These are phyloP conservation scores for Pleurotus cornucopiae DNA, from an alignment of 768 basidiomycete species.

Conservation along the genomic window DNA sequence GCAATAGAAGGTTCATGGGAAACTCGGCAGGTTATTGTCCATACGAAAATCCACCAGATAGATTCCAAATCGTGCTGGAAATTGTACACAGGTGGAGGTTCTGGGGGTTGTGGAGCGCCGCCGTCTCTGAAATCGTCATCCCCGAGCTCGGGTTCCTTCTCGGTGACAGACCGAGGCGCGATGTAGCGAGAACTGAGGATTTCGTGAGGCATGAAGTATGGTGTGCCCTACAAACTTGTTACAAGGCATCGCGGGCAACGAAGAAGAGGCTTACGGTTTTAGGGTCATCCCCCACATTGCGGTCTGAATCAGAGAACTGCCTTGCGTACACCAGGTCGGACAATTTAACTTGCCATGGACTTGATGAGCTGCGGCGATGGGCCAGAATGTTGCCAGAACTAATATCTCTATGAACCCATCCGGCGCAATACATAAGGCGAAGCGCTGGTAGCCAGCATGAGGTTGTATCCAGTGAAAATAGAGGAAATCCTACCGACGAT, in stretches of 20 bases:
- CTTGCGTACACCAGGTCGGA: too few relatives aligned
- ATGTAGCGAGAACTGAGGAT: too few relatives aligned
- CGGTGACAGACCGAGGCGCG: too few relatives aligned
- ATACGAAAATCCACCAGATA: neutral
- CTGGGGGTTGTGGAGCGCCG: too few relatives aligned
- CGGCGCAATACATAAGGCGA: constrained; percentile 3
- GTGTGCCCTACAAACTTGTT: too few relatives aligned
- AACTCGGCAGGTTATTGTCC: neutral
- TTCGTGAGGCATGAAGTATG: too few relatives aligned
- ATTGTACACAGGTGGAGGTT: neutral
- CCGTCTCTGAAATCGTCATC: too few relatives aligned
- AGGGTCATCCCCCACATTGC: too few relatives aligned
- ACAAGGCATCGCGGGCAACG: too few relatives aligned
- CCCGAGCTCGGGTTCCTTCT: neutral
- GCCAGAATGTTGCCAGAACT: neutral
- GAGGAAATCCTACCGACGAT: neutral
- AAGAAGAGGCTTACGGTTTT: too few relatives aligned
- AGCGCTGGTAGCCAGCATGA: neutral
- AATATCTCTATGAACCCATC: constrained; percentile 5
- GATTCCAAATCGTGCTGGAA: constrained; percentile 6
- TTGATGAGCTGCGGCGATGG: neutral
- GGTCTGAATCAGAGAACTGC: too few relatives aligned
- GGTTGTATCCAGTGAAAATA: neutral
- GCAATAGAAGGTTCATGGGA: neutral
- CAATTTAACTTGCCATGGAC: too few relatives aligned